phyloP scores from a whole-genome alignment of 2,329 filamentous ascomycete genomes.

The Harringtonia aguacate region DNA sequence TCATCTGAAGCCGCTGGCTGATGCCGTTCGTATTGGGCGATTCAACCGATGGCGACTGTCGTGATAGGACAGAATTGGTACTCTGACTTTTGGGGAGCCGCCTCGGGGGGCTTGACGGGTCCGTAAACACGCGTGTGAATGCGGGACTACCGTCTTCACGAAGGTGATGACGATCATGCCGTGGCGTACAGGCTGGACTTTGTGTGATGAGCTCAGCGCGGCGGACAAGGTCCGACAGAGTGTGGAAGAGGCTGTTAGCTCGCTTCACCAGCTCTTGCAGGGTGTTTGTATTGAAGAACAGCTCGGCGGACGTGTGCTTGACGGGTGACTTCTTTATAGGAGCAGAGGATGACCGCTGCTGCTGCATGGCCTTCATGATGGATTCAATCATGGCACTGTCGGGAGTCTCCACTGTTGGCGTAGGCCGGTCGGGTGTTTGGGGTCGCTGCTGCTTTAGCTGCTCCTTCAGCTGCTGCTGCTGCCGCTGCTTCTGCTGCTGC shows the following conservation, averaged over 20 bases:
- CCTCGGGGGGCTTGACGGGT: constrained; percentile 46
- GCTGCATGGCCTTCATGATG: constrained; percentile 54
- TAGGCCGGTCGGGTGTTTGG: constrained; percentile 25
- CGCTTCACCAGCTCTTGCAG: constrained; percentile 55
- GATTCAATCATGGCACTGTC: constrained; percentile 43
- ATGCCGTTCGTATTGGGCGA: constrained; percentile 40
- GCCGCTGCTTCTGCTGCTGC: no score
- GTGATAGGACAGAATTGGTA: constrained; percentile 38
- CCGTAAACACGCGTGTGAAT: constrained; percentile 56
- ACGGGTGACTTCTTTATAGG: constrained; percentile 21
- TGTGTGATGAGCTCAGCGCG: constrained; percentile 46
- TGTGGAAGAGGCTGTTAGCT: constrained; percentile 47
- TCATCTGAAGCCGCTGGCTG: constrained; percentile 48
- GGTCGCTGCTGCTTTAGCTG: constrained; percentile 24
- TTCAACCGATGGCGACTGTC: constrained; percentile 32
- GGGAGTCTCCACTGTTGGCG: constrained; percentile 15
- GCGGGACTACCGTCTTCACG: constrained; percentile 50
- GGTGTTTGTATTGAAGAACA: constrained; percentile 60
- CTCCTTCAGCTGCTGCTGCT: constrained; percentile 14
- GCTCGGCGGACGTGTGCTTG: constrained; percentile 32
- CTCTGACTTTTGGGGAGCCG: constrained; percentile 41
- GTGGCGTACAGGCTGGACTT: constrained; percentile 42
- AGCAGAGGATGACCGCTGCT: constrained; percentile 35
- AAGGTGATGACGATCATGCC: constrained; percentile 27
- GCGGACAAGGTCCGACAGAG: constrained; percentile 48